Evolutionary conservation across 2,329 filamentous ascomycete species (phyloP).

Genomic region (Pseudogymnoascus pannorum): DNA sequence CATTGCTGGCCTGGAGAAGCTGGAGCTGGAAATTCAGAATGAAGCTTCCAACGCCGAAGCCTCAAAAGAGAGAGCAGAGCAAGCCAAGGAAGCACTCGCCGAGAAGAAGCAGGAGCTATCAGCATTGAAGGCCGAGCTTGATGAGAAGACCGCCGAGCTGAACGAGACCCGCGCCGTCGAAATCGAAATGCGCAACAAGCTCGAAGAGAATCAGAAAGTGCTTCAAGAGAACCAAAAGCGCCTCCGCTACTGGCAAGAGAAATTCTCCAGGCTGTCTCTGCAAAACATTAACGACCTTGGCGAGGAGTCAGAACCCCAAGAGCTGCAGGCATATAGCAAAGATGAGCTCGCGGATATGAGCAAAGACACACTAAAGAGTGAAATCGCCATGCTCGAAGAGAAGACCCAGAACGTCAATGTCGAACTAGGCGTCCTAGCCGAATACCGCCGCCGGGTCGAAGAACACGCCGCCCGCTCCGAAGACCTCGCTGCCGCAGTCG

Average conservation of each 20-base stretch:
- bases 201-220: slow-evolving; percentile 91
- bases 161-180: slow-evolving; percentile 84
- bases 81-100: slow-evolving; percentile 71
- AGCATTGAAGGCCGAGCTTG: slow-evolving; percentile 73
- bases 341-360: slow-evolving; percentile 59
- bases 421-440: slow-evolving; percentile 79
- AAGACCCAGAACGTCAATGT: slow-evolving; percentile 80
- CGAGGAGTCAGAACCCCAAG: slow-evolving; percentile 44
- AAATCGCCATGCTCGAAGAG: slow-evolving; percentile 61
- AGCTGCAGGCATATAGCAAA: slow-evolving; percentile 70
- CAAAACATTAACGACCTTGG: slow-evolving; percentile 73
- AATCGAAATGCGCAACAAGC: slow-evolving; percentile 97
- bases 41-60: slow-evolving; percentile 71
- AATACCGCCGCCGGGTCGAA: slow-evolving; percentile 79
- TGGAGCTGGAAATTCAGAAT: slow-evolving; percentile 70
- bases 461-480: slow-evolving; percentile 76
- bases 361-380: slow-evolving; percentile 59
- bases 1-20: slow-evolving; percentile 63
- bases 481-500: slow-evolving; percentile 73
- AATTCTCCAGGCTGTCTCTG: slow-evolving; percentile 72
- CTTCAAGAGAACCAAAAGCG: slow-evolving; percentile 80
- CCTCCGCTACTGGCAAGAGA: slow-evolving; percentile 80
- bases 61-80: slow-evolving; percentile 65
- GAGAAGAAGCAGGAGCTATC: slow-evolving; percentile 75
- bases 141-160: slow-evolving; percentile 76